Evolutionary conservation across 805 yeast genomes (phyloP).

Genomic region (Cyberlindnera americana): DNA sequence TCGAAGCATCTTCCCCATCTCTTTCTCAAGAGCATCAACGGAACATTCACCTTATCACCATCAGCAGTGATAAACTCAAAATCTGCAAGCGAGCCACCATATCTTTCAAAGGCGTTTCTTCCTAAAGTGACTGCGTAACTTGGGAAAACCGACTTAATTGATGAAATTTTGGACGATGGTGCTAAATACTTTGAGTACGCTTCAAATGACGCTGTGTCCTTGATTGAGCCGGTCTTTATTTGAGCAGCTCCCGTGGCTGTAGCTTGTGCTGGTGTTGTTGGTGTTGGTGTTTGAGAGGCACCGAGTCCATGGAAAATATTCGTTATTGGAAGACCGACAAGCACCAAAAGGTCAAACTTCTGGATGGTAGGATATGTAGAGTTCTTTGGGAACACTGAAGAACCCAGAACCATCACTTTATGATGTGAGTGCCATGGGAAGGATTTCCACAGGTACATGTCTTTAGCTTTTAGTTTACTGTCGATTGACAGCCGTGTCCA

Average conservation of each 20-base stretch:
- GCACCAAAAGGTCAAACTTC: slow-evolving; percentile 40
- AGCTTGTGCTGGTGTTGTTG: no score
- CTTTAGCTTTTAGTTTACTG: slow-evolving; percentile 37
- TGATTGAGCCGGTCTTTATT: slow-evolving; percentile 6
- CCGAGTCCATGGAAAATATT: slow-evolving; percentile 33
- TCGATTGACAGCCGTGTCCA: slow-evolving; percentile 63
- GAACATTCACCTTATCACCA: slow-evolving; percentile 65
- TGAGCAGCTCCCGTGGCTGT: no score
- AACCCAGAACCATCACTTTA: slow-evolving; percentile 59
- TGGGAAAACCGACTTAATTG: slow-evolving; percentile 67
- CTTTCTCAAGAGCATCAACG: slow-evolving; percentile 56
- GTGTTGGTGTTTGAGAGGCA: no score
- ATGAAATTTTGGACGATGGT: slow-evolving; percentile 63
- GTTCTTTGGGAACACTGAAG: slow-evolving; percentile 22
- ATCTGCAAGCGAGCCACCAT: slow-evolving; percentile 61
- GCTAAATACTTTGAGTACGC: slow-evolving; percentile 75
- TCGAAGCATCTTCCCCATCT: slow-evolving; percentile 79
- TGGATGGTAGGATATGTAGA: slow-evolving; percentile 36
- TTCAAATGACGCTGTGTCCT: slow-evolving; percentile 40
- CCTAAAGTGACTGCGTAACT: slow-evolving; percentile 77
- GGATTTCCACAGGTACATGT: slow-evolving; percentile 63
- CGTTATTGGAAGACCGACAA: slow-evolving; percentile 53
- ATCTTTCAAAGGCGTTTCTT: slow-evolving; percentile 66
- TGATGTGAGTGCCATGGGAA: slow-evolving; percentile 79
- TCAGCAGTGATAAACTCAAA: slow-evolving; percentile 68